Conservation (phyloP, 306 rosid species). For the Medicago lupulina region DNA sequence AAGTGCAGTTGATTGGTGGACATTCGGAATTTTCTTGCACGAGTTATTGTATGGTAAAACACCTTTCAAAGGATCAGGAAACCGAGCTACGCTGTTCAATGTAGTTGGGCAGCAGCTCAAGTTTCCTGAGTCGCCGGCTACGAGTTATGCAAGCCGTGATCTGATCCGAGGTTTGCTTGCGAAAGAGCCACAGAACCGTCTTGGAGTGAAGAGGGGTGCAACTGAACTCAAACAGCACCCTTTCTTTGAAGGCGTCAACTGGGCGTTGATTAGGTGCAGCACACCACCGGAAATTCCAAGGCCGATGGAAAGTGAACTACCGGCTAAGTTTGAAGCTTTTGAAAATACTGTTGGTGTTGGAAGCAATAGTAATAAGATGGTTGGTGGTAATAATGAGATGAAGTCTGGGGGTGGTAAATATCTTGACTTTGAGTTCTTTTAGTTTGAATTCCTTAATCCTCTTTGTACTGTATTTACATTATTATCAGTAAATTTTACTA, state of each 20-base stretch:
- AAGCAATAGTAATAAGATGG: constrained; percentile 74
- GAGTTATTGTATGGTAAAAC: constrained; percentile 58
- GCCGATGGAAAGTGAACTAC: constrained; percentile 68
- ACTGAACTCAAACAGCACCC: constrained; percentile 94
- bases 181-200: constrained; percentile 91
- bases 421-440: constrained; percentile 97
- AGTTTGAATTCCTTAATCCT: constrained; percentile 53
- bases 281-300: constrained; percentile 96
- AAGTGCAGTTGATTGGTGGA: constrained; percentile 72
- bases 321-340: constrained; percentile 67
- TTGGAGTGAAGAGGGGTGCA: constrained; percentile 93
- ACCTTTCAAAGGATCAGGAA: constrained; percentile 78
- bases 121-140: constrained; percentile 81
- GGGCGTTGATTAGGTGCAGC: constrained; percentile 93
- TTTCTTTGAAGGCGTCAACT: constrained; percentile 91
- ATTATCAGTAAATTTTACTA: constrained; percentile 38
- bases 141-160: constrained; percentile 83
- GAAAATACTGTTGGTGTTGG: constrained; percentile 56
- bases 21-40: constrained; percentile 61
- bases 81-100: constrained; percentile 91
- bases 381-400: constrained; percentile 64
- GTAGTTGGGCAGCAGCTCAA: constrained; percentile 92
- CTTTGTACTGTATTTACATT: constrained; percentile 47
- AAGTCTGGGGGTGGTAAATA: constrained; percentile 89
- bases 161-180: constrained; percentile 82